Conservation (phyloP, 2,329 filamentous ascomycete genomes). For the Pyricularia pennisetigena region DNA sequence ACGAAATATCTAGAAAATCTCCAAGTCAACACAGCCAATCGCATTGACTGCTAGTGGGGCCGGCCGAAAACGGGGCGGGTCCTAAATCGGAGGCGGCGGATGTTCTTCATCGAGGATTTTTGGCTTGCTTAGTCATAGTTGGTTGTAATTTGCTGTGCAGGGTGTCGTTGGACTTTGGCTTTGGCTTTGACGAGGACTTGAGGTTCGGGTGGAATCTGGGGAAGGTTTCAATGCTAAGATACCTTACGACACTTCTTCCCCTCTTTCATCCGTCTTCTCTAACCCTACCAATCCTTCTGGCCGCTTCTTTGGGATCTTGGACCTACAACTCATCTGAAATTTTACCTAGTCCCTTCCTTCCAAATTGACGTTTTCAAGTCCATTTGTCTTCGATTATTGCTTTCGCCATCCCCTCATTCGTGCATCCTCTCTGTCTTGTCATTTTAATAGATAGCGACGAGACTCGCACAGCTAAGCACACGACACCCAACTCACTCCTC, state of each 20-base stretch:
- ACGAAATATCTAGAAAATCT: neutral
- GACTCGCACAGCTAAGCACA: neutral
- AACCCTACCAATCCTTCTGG: neutral
- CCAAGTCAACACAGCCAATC: neutral
- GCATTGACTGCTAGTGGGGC: neutral
- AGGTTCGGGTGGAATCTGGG: constrained; percentile 3
- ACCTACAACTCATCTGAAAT: neutral
- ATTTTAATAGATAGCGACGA: neutral
- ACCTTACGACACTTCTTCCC: neutral
- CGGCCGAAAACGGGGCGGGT: neutral
- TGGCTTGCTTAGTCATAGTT: neutral
- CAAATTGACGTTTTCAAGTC: neutral
- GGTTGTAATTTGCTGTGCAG: neutral
- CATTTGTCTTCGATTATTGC: neutral
- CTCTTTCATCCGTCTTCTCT: neutral
- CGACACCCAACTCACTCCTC: neutral
- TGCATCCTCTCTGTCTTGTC: neutral
- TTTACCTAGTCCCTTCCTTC: neutral
- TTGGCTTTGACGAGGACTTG: neutral
- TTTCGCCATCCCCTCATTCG: neutral
- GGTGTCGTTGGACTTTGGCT: neutral
- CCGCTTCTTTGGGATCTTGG: neutral
- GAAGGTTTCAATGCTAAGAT: constrained; percentile 2
- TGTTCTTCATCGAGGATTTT: neutral
- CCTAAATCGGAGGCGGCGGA: neutral